phyloP scores from a whole-genome alignment of 1,139 yeast species.

The Casaregolazyma lundiana region DNA sequence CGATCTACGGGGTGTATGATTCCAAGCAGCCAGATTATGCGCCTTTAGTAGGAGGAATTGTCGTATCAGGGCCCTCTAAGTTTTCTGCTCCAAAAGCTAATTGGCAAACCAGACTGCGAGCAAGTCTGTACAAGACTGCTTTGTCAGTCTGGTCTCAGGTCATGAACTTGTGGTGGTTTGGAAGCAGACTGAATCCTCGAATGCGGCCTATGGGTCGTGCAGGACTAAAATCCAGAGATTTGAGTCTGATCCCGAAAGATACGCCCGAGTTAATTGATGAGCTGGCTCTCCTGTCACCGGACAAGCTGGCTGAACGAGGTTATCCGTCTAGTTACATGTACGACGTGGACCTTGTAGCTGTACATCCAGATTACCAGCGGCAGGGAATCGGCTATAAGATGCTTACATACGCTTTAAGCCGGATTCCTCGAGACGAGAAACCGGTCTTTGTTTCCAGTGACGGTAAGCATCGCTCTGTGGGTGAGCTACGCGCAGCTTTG shows the following conservation, averaged over 20 bases:
- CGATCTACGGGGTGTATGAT: slow-evolving; percentile 4
- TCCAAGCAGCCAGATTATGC: slow-evolving; percentile 2
- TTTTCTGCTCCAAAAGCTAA: background rate
- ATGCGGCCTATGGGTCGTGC: background rate
- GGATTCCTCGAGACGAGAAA: background rate
- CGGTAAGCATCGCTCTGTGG: slow-evolving; percentile 4
- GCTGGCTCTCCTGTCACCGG: background rate
- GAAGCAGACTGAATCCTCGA: background rate
- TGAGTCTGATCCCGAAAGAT: slow-evolving; percentile 1
- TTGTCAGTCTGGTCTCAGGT: background rate
- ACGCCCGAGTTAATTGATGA: slow-evolving; percentile 1
- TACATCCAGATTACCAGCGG: slow-evolving; percentile 2
- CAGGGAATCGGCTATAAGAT: slow-evolving; percentile 2
- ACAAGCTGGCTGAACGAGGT: slow-evolving; percentile 1
- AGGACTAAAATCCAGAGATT: background rate
- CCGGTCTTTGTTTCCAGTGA: slow-evolving; percentile 6
- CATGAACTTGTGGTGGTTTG: background rate
- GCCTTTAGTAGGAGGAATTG: background rate
- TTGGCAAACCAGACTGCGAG: background rate
- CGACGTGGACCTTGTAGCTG: slow-evolving; percentile 3
- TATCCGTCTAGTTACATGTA: slow-evolving; percentile 4
- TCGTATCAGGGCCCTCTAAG: background rate
- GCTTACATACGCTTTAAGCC: slow-evolving; percentile 1
- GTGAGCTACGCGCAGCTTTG: slow-evolving; percentile 5
- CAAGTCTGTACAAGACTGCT: background rate